Percentiles rank a stretch among this genome's conserved stretches.
Evolutionary conservation across 192 early-diverging fungal species (phyloP).

Genomic region (Coemansia sp.): DNA sequence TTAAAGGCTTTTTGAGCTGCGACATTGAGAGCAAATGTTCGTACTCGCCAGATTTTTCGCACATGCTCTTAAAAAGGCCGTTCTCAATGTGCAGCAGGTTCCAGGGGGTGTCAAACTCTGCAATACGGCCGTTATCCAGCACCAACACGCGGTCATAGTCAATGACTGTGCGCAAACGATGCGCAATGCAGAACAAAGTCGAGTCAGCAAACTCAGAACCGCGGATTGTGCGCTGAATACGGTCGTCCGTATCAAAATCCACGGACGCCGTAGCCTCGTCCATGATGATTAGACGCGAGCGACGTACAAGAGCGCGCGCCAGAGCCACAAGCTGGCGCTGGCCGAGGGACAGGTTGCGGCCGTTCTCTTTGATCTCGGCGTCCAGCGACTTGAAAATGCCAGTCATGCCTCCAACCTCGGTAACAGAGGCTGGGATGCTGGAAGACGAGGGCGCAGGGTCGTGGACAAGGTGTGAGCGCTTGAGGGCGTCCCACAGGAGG

Average conservation of each 20-base stretch:
- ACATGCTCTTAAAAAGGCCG: constrained; percentile 75
- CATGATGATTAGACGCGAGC: constrained; percentile 69
- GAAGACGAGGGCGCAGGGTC: constrained; percentile 1
- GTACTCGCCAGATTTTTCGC: constrained; percentile 79
- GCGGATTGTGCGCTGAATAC: constrained; percentile 88
- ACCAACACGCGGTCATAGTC: constrained; percentile 86
- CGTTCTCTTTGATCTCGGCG: constrained; percentile 76
- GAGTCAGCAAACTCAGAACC: constrained; percentile 65
- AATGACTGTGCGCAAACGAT: constrained; percentile 82
- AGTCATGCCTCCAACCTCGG: constrained; percentile 11
- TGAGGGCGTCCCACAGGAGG: constrained; percentile 73
- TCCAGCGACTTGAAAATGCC: constrained; percentile 55
- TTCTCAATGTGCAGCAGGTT: constrained; percentile 60
- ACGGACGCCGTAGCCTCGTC: constrained; percentile 91
- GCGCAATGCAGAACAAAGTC: constrained; percentile 86
- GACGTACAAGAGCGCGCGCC: constrained; percentile 73
- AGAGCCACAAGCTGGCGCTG: constrained; percentile 78
- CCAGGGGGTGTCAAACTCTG: constrained; percentile 80
- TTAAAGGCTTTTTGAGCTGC: constrained; percentile 37
- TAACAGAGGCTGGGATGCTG: not conserved
- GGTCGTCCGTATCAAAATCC: constrained; percentile 81
- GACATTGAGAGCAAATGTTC: constrained; percentile 53
- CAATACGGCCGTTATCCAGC: constrained; percentile 70
- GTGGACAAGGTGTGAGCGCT: constrained; percentile 67
- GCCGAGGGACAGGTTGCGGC: constrained; percentile 74